Base-by-base conservation (phyloP, 768 basidiomycete species). In the Leccinum fibrillosum region DNA sequence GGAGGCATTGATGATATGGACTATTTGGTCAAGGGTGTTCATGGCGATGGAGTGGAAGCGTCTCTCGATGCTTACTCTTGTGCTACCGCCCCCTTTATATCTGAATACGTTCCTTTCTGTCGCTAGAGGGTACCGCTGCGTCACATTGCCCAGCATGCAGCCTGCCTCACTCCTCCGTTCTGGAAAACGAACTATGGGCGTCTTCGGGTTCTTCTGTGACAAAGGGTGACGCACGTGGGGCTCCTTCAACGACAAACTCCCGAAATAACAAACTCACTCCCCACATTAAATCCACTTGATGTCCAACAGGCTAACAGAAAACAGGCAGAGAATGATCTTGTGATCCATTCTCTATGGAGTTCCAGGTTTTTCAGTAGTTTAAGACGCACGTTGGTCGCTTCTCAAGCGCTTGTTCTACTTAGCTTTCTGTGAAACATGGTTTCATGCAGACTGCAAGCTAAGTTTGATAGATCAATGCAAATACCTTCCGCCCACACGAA, bases 21-120 rank as follows among this genome's bases (percentile, higher is more conserved):
- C 45, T 28, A 58, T 9, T 28, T 68, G 59, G 26, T 11, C 0
- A 9, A 65, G 19, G 44, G 67, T 63, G 21, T 2, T 30, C 68
- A 70, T 68, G 26, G 53, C 26, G 4, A n/a, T 34, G 19, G 49
- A 53, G 8, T 3, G 34, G 42, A 34, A 1, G 5, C 12, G 32
- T 53, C 44, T 50, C 32, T 58, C 23, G 32, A 8, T 5, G 10
- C 34, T 44, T 32, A 1, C 49, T 21, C 23, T 19, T 35, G 28
- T 12, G 1, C 26, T 50, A 8, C 10, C 25, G 19, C 11, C 48
- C 19, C 30, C 21, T 6, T 62, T 69, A 60, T 66, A 66, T 56
- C 15, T 2, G 37, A 11, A 30, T 3, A 11, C 13, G 35, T 10
- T 42, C n/a, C 35, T 28, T 34, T 28, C 35, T 34, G 35, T 26